Evolutionary conservation across 2,329 filamentous ascomycete species (phyloP).

Genomic region (Chaetomium globosum): DNA sequence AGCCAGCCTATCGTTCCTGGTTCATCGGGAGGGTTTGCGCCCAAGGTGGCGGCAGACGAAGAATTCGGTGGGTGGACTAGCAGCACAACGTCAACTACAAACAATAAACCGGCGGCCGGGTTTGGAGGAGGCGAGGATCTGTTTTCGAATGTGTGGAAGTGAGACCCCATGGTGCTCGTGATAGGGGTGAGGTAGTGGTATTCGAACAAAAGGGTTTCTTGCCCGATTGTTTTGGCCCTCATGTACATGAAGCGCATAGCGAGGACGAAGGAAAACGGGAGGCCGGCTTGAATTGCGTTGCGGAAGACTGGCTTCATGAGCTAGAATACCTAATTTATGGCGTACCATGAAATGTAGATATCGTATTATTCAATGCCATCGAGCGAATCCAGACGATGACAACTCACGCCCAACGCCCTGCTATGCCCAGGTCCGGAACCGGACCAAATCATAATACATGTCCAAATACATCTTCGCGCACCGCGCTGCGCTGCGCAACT

Average conservation of each 20-base stretch:
- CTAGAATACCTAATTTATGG: not conserved
- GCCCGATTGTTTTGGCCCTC: not conserved
- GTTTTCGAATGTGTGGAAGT: conserved; percentile 96
- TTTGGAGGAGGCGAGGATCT: conserved; percentile 77
- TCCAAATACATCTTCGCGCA: not conserved
- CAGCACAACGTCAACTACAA: conserved; percentile 54
- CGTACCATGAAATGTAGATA: not conserved
- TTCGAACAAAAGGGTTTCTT: not conserved
- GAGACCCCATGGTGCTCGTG: not conserved
- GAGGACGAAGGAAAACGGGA: conserved; percentile 9
- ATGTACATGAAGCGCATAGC: conserved; percentile 3
- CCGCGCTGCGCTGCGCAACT: conserved; percentile 5
- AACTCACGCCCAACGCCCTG: conserved; percentile 18
- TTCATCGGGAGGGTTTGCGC: conserved; percentile 67
- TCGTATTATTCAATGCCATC: not conserved
- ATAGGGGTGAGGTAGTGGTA: not conserved
- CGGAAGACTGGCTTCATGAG: not conserved
- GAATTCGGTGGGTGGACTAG: conserved; percentile 96
- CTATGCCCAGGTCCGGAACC: conserved; percentile 11
- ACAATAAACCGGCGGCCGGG: conserved; percentile 58
- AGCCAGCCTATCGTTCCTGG: conserved; percentile 64
- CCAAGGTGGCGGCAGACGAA: conserved; percentile 82
- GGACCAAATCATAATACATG: not conserved
- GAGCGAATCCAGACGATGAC: not conserved
- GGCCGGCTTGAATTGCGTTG: not conserved